Evolutionary conservation across 1,284 basidiomycete genomes (phyloP).

Genomic region (Ceraceosorus guamensis): DNA sequence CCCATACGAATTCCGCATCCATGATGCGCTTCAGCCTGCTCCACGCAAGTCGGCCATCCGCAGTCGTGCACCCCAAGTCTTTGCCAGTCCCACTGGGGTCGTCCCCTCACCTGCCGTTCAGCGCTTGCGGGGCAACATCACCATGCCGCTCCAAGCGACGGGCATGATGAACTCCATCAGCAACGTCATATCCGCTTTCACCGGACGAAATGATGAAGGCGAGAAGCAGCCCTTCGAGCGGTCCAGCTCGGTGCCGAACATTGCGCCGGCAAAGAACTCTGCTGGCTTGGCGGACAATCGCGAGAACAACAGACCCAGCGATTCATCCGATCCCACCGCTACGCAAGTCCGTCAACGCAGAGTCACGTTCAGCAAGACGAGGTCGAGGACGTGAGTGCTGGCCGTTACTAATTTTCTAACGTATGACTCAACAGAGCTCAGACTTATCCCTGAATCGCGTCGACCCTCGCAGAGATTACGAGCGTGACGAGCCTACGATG

Average conservation of each 20-base stretch:
- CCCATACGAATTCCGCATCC: no score
- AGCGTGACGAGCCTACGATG: conserved; percentile 29
- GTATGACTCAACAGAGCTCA: neutral
- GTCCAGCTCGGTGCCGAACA: neutral
- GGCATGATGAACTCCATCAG: neutral
- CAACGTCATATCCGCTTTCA: neutral
- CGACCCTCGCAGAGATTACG: conserved; percentile 12
- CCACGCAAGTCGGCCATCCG: conserved; percentile 14
- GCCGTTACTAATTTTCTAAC: neutral
- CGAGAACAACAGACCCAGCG: neutral
- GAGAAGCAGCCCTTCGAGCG: neutral
- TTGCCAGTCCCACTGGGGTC: conserved; percentile 6
- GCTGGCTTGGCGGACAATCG: neutral
- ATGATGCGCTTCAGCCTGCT: conserved; percentile 1
- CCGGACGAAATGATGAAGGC: neutral
- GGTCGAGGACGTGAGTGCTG: conserved; percentile 12
- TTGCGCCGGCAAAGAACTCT: neutral
- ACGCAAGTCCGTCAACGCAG: conserved; percentile 8
- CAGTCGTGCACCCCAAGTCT: conserved; percentile 7
- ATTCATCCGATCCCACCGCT: neutral
- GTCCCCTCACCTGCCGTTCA: conserved; percentile 1
- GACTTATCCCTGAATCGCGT: no score
- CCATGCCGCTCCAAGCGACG: neutral
- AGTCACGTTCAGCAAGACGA: conserved; percentile 19
- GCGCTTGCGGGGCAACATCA: neutral